Base-by-base conservation (phyloP, 192 early-diverging fungal genomes). In the Bifiguratus adelaidae region DNA sequence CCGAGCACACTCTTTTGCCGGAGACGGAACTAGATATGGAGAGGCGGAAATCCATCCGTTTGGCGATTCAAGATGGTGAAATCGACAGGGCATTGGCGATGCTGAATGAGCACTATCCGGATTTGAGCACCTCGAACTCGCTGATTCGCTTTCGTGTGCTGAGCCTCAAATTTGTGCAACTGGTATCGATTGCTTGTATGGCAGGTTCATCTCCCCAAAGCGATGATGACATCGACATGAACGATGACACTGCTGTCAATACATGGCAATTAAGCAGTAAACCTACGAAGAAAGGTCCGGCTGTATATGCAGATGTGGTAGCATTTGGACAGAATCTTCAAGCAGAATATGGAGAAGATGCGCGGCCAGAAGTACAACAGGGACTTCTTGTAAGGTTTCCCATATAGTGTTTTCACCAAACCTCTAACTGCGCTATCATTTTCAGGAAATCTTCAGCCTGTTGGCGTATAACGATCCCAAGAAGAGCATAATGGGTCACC, bases 361-460 rank as follows among this genome's bases (percentile, higher is more conserved):
- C 16, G 1, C 9, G 30, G 3, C n/a, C 32, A 19, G 33, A 54
- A 16, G 41, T 38, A 9, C 29, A 32, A 41, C 21, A 24, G 5
- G 43, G 26, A 42, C 25, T 60, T 2, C 32, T 21, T 15, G 60
- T 49, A 29, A 18, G 20, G 50, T 59, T 30, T 47, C 53, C n/a
- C 35, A 49, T 18, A 62, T 47, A 44, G n/a, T 49, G 30, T 32
- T 62, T 23, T 20, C n/a, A 21, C 16, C 11, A 30, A 30, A 43
- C 34, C 22, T 41, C 50, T 12, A 28, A 4, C 16, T 28, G 16
- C 13, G 13, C n/a, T 41, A 25, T 50, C 23, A 15, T 44, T 45
- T 73, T 36, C 59, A 77, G 56, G 74, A 83, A 35, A 59, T 78
- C 2, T 86, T 89, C 49, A 79, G 85, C 7, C 60, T 89, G 21